A percentile compares a stretch with the other conserved stretches of the same genome.
Conservation (phyloP, 73 alveolate species). For the Paramecium primaurelia region DNA sequence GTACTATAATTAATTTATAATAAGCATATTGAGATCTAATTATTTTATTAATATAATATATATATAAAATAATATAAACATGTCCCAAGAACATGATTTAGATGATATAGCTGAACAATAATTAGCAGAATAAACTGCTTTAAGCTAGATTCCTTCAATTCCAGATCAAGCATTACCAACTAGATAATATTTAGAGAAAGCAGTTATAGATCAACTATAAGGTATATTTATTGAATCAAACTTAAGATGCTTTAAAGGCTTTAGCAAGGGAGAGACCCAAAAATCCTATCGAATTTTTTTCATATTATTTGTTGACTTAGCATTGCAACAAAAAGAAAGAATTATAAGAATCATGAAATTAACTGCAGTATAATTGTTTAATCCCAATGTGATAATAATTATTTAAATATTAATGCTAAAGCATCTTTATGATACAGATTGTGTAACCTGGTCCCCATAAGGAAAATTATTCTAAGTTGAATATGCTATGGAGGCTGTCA, state of each 20-base stretch:
- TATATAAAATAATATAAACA: neutral
- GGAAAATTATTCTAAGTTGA: slow-evolving; percentile 96
- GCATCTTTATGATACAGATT: slow-evolving; percentile 90
- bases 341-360: neutral
- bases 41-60: neutral
- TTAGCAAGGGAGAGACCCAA: slow-evolving; percentile 63
- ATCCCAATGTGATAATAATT: slow-evolving; percentile 34
- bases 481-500: slow-evolving; percentile 99
- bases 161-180: slow-evolving; percentile 56
- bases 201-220: slow-evolving; percentile 40
- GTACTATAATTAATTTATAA: neutral
- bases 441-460: slow-evolving; percentile 96
- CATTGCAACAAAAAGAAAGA: slow-evolving; percentile 7
- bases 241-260: slow-evolving; percentile 41
- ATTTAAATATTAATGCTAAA: slow-evolving; percentile 73
- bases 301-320: slow-evolving; percentile 51
- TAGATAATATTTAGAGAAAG: slow-evolving; percentile 48
- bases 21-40: neutral
- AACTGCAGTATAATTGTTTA: neutral
- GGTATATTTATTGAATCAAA: neutral
- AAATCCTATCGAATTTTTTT: slow-evolving; percentile 58
- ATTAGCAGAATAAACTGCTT: slow-evolving; percentile 19
- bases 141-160: neutral
- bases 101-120: slow-evolving; percentile 12
- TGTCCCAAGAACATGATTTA: slow-evolving; percentile 20